These are phyloP conservation scores for Grosmannia serpens DNA, from an alignment of 2,329 filamentous ascomycete genomes.

Conservation along the genomic window DNA sequence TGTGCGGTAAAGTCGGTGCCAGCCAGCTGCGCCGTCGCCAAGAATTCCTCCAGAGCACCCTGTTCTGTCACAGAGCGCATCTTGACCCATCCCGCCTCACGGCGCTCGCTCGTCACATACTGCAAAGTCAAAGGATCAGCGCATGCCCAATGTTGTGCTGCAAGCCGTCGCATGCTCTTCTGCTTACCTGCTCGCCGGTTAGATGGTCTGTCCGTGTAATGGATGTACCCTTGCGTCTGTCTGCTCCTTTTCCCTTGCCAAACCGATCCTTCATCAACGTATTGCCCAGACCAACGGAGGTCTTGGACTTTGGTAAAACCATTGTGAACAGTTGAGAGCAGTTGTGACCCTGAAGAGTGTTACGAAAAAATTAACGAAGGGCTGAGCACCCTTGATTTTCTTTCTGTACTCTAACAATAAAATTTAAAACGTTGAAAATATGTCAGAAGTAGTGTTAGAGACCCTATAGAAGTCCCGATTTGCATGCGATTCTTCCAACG, in stretches of 20 bases:
- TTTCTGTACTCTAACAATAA: background rate
- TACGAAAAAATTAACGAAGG: background rate
- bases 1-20: constrained; percentile 97
- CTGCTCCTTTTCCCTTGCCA: constrained; percentile 77
- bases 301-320: constrained; percentile 79
- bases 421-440: background rate
- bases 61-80: constrained; percentile 99
- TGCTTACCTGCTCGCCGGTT: constrained; percentile 59
- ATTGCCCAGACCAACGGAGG: constrained; percentile 88
- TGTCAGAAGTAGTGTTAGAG: background rate
- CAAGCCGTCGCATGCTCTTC: background rate
- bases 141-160: background rate
- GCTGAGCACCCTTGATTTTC: background rate
- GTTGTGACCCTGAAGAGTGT: background rate
- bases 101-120: constrained; percentile 83
- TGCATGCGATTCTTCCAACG: background rate
- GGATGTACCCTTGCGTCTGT: constrained; percentile 58
- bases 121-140: constrained; percentile 17
- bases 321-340: constrained; percentile 26
- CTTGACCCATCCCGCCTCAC: constrained; percentile 95
- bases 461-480: background rate
- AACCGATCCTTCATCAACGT: constrained; percentile 98
- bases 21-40: constrained; percentile 91
- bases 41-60: constrained; percentile 89
- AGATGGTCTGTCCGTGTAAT: constrained; percentile 61